Conservation (phyloP, 257 asterid genomes). For the Marsdenia floribunda region DNA sequence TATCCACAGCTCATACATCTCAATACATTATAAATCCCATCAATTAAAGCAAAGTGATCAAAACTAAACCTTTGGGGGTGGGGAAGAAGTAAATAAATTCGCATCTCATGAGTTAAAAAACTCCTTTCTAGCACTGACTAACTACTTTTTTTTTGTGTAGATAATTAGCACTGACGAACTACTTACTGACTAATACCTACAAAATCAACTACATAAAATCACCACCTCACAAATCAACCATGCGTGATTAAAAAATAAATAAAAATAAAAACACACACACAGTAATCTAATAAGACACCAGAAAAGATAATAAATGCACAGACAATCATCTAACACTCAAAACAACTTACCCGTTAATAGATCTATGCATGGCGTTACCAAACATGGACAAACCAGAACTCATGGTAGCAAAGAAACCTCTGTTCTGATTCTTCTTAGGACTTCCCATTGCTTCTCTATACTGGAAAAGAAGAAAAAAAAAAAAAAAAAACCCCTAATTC, state of each 20-base stretch:
- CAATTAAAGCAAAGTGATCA: background rate
- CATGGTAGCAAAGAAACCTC: constrained; percentile 52
- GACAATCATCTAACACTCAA: background rate
- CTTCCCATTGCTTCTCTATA: constrained; percentile 23
- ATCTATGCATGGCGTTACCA: constrained; percentile 50
- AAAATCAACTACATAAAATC: background rate
- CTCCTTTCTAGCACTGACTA: background rate
- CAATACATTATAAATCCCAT: background rate
- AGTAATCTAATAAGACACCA: background rate
- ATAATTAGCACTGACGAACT: background rate
- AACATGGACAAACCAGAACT: constrained; percentile 43
- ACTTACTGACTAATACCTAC: background rate
- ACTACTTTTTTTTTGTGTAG: background rate
- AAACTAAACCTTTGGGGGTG: background rate
- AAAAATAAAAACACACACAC: background rate
- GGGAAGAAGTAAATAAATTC: background rate
- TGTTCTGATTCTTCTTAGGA: constrained; percentile 26
- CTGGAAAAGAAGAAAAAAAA: background rate
- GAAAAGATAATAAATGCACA: background rate
- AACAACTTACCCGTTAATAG: constrained; percentile 45
- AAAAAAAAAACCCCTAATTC: constrained; percentile 8
- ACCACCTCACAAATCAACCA: background rate
- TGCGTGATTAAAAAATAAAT: background rate
- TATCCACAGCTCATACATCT: background rate
- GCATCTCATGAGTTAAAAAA: background rate